phyloP scores from a whole-genome alignment of 2,329 filamentous ascomycete species.

The Penicillium nordicum region DNA sequence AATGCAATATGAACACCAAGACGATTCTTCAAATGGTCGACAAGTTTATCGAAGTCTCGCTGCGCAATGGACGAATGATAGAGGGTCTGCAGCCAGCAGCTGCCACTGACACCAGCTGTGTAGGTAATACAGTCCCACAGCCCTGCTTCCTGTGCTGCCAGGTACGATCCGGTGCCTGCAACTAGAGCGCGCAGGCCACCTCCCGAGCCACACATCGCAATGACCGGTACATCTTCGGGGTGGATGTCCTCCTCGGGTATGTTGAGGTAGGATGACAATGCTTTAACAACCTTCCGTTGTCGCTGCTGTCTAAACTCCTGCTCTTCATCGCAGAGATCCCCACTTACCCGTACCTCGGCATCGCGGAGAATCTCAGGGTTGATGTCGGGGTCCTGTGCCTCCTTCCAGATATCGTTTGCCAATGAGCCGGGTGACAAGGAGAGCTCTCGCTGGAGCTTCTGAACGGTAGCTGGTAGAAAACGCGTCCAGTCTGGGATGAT shows the following conservation, averaged over 20 bases:
- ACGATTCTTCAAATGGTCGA: slow-evolving; percentile 82
- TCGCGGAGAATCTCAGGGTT: slow-evolving; percentile 86
- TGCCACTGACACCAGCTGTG: slow-evolving; percentile 90
- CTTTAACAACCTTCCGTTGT: slow-evolving; percentile 64
- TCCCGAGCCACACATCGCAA: slow-evolving; percentile 91
- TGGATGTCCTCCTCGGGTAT: slow-evolving; percentile 78
- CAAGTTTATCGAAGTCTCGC: slow-evolving; percentile 64
- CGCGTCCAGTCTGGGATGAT: slow-evolving; percentile 82
- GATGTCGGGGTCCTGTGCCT: slow-evolving; percentile 76
- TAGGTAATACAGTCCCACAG: slow-evolving; percentile 94
- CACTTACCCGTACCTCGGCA: slow-evolving; percentile 76
- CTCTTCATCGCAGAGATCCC: slow-evolving; percentile 79
- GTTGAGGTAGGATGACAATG: slow-evolving; percentile 76
- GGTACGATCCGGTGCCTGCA: slow-evolving; percentile 81
- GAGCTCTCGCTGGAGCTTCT: slow-evolving; percentile 81
- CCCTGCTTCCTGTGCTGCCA: slow-evolving; percentile 79
- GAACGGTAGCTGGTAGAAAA: slow-evolving; percentile 68
- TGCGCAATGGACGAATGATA: slow-evolving; percentile 76
- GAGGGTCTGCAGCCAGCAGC: slow-evolving; percentile 89
- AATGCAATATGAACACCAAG: slow-evolving; percentile 89
- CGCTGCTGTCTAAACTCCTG: slow-evolving; percentile 68
- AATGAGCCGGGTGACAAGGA: slow-evolving; percentile 84
- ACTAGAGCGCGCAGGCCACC: slow-evolving; percentile 87
- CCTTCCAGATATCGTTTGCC: slow-evolving; percentile 88
- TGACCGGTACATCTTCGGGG: slow-evolving; percentile 85